Evolutionary conservation across 2,329 filamentous ascomycete species (phyloP).

Genomic region (Metarhizium humberi): DNA sequence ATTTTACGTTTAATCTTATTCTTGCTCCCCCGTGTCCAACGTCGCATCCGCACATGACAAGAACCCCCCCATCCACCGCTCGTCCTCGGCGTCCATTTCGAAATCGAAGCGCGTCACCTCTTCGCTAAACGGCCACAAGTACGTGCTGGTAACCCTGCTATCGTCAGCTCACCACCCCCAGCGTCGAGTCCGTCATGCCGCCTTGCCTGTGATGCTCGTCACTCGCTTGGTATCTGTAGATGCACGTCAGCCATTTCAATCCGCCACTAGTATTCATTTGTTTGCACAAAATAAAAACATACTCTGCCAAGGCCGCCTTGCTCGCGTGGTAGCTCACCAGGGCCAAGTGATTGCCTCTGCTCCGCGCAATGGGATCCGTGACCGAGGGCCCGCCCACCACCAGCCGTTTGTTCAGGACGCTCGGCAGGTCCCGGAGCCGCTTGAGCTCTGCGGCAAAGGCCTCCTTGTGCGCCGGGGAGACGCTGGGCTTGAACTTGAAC

Average conservation of each 20-base stretch:
- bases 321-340: conserved; percentile 42
- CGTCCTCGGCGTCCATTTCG: conserved; percentile 34
- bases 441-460: conserved; percentile 36
- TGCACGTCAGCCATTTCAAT: too few relatives aligned
- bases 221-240: conserved; percentile 36
- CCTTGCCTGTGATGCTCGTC: conserved; percentile 39
- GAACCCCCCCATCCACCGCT: conserved; percentile 8
- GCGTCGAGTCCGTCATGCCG: too few relatives aligned
- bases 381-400: conserved; percentile 43
- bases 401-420: conserved; percentile 37
- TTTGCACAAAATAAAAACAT: background rate
- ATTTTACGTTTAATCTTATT: too few relatives aligned
- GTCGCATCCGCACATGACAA: too few relatives aligned
- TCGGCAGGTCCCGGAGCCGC: conserved; percentile 36
- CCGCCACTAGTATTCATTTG: background rate
- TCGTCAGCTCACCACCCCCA: too few relatives aligned
- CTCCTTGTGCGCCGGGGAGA: conserved; percentile 30
- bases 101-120: conserved; percentile 46
- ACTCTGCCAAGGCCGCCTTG: conserved; percentile 30
- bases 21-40: too few relatives aligned
- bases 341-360: conserved; percentile 42
- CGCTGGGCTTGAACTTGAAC: conserved; percentile 37
- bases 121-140: conserved; percentile 43
- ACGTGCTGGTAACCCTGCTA: conserved; percentile 38
- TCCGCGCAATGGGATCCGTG: conserved; percentile 40